A percentile compares a stretch with the other conserved stretches of the same genome.
phyloP scores from a whole-genome alignment of 768 basidiomycete species.

The Calocybe gangraenosa region DNA sequence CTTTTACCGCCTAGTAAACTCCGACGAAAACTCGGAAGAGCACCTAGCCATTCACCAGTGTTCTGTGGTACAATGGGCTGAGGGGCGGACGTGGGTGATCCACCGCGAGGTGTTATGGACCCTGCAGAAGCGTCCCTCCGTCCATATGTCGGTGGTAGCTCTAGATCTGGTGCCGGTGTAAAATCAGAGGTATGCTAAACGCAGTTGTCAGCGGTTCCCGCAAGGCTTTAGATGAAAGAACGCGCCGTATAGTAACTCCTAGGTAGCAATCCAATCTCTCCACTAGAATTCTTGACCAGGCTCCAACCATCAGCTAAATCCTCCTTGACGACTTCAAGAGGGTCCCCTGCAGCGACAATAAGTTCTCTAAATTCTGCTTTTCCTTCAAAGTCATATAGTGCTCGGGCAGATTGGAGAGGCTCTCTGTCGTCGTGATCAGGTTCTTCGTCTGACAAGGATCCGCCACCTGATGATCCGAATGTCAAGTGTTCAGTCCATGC shows the following conservation, averaged over 20 bases:
- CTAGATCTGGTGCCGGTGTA: conserved; percentile 40
- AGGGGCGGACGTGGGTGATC: conserved; percentile 37
- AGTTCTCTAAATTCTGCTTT: conserved; percentile 74
- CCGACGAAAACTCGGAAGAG: conserved; percentile 65
- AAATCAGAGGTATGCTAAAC: conserved; percentile 66
- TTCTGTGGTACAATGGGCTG: conserved; percentile 55
- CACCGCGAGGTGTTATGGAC: conserved; percentile 45
- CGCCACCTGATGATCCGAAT: conserved; percentile 27
- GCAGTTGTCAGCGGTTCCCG: too few relatives aligned
- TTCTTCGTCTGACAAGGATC: conserved; percentile 55
- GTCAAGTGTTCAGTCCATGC: conserved; percentile 72
- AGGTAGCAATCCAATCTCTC: conserved; percentile 67
- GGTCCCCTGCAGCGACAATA: conserved; percentile 63
- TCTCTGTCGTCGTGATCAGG: conserved; percentile 29
- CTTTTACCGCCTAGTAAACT: conserved; percentile 74
- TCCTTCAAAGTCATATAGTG: conserved; percentile 71
- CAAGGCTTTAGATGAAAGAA: conserved; percentile 12
- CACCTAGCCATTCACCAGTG: conserved; percentile 61
- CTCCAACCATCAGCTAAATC: conserved; percentile 80
- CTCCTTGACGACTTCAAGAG: conserved; percentile 66
- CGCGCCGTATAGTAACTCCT: conserved; percentile 69
- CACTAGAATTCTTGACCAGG: conserved; percentile 52
- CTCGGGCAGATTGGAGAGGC: conserved; percentile 52
- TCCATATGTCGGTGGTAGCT: conserved; percentile 26
- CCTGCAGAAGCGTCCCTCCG: conserved; percentile 29